Conservation (phyloP, 306 rosid genomes). For the Citrullus colocynthis region DNA sequence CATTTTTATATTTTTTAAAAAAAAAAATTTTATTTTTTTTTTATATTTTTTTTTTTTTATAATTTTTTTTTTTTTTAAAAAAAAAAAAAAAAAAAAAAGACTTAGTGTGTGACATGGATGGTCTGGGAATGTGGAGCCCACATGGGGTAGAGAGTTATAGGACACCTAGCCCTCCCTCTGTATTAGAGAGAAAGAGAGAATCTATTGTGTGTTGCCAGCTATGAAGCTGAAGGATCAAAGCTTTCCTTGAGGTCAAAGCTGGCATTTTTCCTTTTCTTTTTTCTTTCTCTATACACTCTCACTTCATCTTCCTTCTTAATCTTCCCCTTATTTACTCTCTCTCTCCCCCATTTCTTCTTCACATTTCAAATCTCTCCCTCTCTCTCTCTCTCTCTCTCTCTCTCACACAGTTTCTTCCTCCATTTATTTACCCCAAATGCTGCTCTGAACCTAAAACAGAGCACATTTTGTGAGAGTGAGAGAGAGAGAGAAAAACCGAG, state of each 20-base stretch:
- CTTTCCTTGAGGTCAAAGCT: constrained; percentile 64
- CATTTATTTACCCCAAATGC: neutral
- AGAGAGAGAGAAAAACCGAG: neutral
- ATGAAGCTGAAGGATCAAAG: constrained; percentile 63
- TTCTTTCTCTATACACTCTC: constrained; percentile 5
- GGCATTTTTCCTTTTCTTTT: constrained; percentile 24
- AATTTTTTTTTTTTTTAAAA: too few species aligned
- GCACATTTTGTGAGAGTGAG: constrained; percentile 11
- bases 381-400: constrained; percentile 7
- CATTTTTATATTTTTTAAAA: too few species aligned
- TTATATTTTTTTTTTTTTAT: too few species aligned
- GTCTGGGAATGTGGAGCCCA: neutral
- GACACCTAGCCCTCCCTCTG: constrained; percentile 11
- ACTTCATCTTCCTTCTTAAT: constrained; percentile 8
- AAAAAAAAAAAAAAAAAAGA: too few species aligned
- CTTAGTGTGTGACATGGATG: neutral
- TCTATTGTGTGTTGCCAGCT: constrained; percentile 71
- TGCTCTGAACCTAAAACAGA: constrained; percentile 12
- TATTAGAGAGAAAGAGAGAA: constrained; percentile 18
- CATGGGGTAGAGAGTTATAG: neutral
- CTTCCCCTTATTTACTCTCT: constrained; percentile 7
- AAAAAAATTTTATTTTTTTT: too few species aligned
- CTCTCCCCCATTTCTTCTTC: constrained; percentile 6
- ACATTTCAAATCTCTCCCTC: constrained; percentile 23
- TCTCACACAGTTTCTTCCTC: neutral